phyloP scores from a whole-genome alignment of 345 rosid genomes.

The Capsella bursapastoris region DNA sequence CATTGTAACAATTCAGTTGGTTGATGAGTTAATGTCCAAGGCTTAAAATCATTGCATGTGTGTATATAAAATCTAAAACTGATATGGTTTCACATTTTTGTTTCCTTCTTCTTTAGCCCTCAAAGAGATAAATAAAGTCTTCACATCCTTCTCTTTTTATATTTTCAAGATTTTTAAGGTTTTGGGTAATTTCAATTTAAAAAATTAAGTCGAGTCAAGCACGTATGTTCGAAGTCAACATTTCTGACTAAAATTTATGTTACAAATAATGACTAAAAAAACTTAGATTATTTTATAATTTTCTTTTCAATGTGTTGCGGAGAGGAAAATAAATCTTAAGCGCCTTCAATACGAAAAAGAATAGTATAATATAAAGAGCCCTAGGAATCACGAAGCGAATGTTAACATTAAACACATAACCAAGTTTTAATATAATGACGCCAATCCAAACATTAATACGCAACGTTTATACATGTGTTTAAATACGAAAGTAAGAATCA shows the following conservation, averaged over 20 bases:
- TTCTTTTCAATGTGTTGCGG: not conserved
- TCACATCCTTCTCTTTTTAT: not conserved
- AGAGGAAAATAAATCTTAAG: not conserved
- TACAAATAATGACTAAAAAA: not conserved
- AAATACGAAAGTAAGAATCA: constrained; percentile 21
- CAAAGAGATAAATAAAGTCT: not conserved
- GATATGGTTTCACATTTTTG: not conserved
- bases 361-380: not conserved
- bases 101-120: not conserved
- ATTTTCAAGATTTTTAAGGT: not conserved
- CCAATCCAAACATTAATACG: not conserved
- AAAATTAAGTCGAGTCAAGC: not conserved
- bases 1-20: not conserved
- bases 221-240: constrained; percentile 30
- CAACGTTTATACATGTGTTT: not conserved
- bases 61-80: no score
- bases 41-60: not conserved
- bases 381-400: no score
- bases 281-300: not conserved
- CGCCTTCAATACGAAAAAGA: not conserved
- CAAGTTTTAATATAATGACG: not conserved
- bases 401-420: no score
- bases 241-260: constrained; percentile 21
- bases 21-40: not conserved
- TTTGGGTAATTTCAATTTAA: not conserved